Evolutionary conservation across 305 asterid species (phyloP).

Genomic region (Solanum chacoense): DNA sequence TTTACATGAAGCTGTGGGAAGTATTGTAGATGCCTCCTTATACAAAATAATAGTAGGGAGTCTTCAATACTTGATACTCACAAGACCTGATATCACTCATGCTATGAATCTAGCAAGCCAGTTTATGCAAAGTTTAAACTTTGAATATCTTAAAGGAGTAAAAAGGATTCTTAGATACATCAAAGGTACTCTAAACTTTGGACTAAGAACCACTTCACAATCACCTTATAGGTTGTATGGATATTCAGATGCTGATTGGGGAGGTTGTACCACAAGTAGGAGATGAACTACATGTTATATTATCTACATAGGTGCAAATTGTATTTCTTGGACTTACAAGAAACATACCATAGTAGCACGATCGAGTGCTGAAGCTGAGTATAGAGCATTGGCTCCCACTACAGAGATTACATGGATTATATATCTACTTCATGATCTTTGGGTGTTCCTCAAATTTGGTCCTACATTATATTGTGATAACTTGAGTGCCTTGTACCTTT

Average conservation of each 20-base stretch:
- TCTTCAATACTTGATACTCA: neutral
- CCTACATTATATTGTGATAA: neutral
- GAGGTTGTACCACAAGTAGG: neutral
- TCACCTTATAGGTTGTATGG: neutral
- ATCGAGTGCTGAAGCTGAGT: neutral
- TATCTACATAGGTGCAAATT: neutral
- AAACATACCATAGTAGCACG: neutral
- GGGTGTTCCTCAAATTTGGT: neutral
- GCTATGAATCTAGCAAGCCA: neutral
- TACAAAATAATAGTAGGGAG: neutral
- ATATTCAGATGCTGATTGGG: neutral
- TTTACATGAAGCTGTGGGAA: neutral
- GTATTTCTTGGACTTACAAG: neutral
- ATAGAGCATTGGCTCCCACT: neutral
- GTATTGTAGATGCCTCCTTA: neutral
- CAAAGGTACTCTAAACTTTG: neutral
- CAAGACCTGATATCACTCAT: neutral
- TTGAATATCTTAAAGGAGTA: neutral
- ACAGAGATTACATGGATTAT: neutral
- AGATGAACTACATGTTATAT: neutral
- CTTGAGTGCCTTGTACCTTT: neutral
- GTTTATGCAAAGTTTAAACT: no score
- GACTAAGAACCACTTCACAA: neutral
- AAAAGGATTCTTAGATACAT: neutral
- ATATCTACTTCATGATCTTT: neutral